A percentile compares a stretch with the other conserved stretches of the same genome.
phyloP scores from a whole-genome alignment of 768 basidiomycete species.

The Fomitopsis serialis region DNA sequence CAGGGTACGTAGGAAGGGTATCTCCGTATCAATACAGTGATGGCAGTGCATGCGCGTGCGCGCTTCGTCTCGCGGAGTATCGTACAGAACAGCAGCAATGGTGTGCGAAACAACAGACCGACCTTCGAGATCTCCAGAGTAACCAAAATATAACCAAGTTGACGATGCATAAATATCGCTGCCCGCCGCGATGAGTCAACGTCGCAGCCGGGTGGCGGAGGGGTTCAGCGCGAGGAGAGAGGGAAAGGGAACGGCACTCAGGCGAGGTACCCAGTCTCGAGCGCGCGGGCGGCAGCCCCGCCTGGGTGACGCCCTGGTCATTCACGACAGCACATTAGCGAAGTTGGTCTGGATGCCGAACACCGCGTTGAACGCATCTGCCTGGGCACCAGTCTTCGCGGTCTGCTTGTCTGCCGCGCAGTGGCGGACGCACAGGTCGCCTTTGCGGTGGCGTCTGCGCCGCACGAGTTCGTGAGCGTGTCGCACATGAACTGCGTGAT shows the following conservation, averaged over 20 bases:
- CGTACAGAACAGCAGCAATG: not conserved
- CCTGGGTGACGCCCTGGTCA: conserved; percentile 33
- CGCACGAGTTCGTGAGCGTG: conserved; percentile 45
- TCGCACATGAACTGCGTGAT: conserved; percentile 59
- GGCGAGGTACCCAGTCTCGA: not conserved
- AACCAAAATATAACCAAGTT: not conserved
- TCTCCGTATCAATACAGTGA: not conserved
- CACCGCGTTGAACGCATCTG: conserved; percentile 58
- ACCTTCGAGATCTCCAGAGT: too few species aligned
- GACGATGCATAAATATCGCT: too few species aligned
- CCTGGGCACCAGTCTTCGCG: conserved; percentile 42
- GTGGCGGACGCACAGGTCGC: conserved; percentile 40
- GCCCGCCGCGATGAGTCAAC: too few species aligned
- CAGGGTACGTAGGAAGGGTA: not conserved
- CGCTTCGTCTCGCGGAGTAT: not conserved
- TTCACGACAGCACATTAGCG: conserved; percentile 28
- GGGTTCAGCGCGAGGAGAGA: too few species aligned
- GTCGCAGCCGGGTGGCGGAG: too few species aligned
- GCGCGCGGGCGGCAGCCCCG: not conserved
- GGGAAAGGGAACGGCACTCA: too few species aligned
- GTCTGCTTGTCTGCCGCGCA: conserved; percentile 19
- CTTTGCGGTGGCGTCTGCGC: conserved; percentile 49
- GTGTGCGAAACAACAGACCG: not conserved
- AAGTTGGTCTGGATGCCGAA: conserved; percentile 32
- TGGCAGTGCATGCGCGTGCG: not conserved